phyloP scores from a whole-genome alignment of 768 basidiomycete species.

The Xerocomellus amylosporus region DNA sequence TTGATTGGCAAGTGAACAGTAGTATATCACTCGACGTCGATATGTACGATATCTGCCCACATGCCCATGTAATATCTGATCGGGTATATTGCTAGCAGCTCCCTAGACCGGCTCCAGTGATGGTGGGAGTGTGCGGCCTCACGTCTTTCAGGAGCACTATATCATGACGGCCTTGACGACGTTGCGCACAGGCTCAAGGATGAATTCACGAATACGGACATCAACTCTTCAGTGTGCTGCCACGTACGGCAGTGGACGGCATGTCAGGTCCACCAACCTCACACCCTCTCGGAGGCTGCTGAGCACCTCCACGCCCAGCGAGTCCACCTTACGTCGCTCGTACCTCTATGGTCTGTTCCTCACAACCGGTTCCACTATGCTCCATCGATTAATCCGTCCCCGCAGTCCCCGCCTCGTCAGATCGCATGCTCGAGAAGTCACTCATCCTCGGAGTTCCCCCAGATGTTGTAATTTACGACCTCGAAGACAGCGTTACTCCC shows the following conservation, averaged over 20 bases:
- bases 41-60: no score
- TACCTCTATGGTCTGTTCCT: conserved; percentile 54
- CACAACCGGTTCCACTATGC: background rate
- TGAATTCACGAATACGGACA: background rate
- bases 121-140: background rate
- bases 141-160: background rate
- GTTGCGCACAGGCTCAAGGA: conserved; percentile 6
- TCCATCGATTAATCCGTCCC: background rate
- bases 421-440: conserved; percentile 81
- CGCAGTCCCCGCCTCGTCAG: conserved; percentile 74
- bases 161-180: background rate
- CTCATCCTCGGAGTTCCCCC: conserved; percentile 46
- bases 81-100: background rate
- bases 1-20: conserved; percentile 49
- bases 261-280: background rate
- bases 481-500: conserved; percentile 84
- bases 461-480: conserved; percentile 82
- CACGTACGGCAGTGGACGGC: background rate
- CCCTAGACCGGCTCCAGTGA: background rate
- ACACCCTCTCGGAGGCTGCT: conserved; percentile 5
- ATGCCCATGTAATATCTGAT: background rate
- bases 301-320: conserved; percentile 17
- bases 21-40: background rate
- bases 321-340: conserved; percentile 43
- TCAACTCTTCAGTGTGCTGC: background rate